A percentile compares a stretch with the other conserved stretches of the same genome.
Conservation (phyloP, 1,139 yeast genomes). For the Candida tunisiensis region DNA sequence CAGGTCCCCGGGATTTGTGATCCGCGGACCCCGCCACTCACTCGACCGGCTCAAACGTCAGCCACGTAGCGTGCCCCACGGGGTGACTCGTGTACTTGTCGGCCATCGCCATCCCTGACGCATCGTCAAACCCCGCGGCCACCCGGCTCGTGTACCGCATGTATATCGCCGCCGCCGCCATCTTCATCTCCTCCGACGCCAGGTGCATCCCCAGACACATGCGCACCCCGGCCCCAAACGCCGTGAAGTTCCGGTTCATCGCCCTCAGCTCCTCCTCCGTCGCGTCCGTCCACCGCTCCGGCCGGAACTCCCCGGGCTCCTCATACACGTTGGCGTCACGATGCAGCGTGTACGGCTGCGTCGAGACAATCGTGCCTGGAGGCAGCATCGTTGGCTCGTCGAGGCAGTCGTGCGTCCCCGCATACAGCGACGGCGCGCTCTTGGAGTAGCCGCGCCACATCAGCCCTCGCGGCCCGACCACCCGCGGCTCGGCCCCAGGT, state of each 20-base stretch:
- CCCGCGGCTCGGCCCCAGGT: slow-evolving; percentile 60
- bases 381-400: slow-evolving; percentile 31
- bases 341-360: slow-evolving; percentile 53
- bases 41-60: slow-evolving; percentile 6
- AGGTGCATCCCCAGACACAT: slow-evolving; percentile 63
- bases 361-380: slow-evolving; percentile 37
- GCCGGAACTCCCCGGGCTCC: slow-evolving; percentile 33
- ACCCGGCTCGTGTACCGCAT: slow-evolving; percentile 26
- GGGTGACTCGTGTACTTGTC: slow-evolving; percentile 25
- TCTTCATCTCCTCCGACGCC: slow-evolving; percentile 50
- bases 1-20: no score
- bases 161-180: slow-evolving; percentile 37
- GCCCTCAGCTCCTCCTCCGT: slow-evolving; percentile 23
- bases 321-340: slow-evolving; percentile 33
- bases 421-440: no score
- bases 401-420: no score
- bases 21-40: no score
- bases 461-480: slow-evolving; percentile 23
- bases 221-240: slow-evolving; percentile 60
- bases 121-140: slow-evolving; percentile 15
- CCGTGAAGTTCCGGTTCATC: slow-evolving; percentile 42
- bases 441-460: slow-evolving; percentile 7
- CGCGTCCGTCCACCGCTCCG: slow-evolving; percentile 43
- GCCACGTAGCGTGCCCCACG: slow-evolving; percentile 9
- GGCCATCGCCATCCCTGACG: slow-evolving; percentile 15